Percentiles rank a stretch among this genome's conserved stretches.
These are phyloP conservation scores for Ziziphus jujuba DNA, from an alignment of 306 rosid genomes.

Conservation along the genomic window DNA sequence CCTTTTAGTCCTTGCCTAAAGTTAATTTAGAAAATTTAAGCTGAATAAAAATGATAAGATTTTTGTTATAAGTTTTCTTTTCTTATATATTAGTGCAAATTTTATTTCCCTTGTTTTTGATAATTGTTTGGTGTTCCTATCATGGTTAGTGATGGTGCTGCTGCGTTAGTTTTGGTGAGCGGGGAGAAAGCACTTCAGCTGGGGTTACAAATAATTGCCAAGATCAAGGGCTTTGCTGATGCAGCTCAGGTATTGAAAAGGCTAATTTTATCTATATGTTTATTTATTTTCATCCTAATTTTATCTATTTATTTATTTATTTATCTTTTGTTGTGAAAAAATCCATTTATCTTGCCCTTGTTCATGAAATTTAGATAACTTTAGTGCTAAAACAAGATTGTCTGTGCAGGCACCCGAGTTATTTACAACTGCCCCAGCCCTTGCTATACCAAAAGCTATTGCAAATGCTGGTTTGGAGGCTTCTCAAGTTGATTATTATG, in stretches of 20 bases:
- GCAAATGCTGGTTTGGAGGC: conserved; percentile 78
- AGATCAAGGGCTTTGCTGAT: conserved; percentile 85
- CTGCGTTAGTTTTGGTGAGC: conserved; percentile 88
- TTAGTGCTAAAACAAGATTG: conserved; percentile 32
- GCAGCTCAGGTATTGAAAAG: conserved; percentile 75
- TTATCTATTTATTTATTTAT: neutral
- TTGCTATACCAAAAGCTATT: conserved; percentile 83
- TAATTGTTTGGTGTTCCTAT: conserved; percentile 31
- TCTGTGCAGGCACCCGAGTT: conserved; percentile 77
- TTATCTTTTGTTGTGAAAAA: neutral
- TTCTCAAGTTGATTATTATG: conserved; percentile 83
- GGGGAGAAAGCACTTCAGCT: conserved; percentile 81
- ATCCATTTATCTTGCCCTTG: conserved; percentile 21
- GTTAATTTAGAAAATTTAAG: neutral
- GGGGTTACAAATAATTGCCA: conserved; percentile 79
- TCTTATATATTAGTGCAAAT: neutral
- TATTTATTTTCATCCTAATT: too few species aligned
- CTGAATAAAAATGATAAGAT: neutral
- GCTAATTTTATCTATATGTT: too few species aligned
- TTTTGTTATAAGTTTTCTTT: neutral
- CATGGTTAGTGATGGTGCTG: conserved; percentile 83
- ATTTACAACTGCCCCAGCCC: conserved; percentile 89
- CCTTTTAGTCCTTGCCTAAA: neutral
- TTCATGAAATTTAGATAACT: conserved; percentile 24
- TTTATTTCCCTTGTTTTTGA: conserved; percentile 15